A percentile compares a stretch with the other conserved stretches of the same genome.
These are phyloP conservation scores for Dryas integrifolia DNA, from an alignment of 331 rosid species.

Conservation along the genomic window DNA sequence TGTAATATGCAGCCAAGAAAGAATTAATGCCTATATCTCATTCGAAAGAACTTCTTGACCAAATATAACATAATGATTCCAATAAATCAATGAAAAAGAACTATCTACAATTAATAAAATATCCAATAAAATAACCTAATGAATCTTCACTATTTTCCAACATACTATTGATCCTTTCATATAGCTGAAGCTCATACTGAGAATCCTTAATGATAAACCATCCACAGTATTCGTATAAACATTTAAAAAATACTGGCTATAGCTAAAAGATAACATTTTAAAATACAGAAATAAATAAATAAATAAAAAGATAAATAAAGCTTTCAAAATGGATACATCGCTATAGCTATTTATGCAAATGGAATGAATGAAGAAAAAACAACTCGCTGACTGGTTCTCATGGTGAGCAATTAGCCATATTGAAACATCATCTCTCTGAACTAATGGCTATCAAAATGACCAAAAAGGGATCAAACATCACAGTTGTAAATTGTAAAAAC, in stretches of 20 bases:
- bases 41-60: neutral
- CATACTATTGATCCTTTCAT: neutral
- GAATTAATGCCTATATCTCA: neutral
- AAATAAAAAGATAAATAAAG: neutral
- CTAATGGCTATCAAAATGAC: neutral
- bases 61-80: neutral
- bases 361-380: neutral
- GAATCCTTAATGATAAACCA: neutral
- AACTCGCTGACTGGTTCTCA: neutral
- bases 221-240: neutral
- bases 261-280: too few species aligned
- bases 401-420: neutral
- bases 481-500: neutral
- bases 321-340: neutral
- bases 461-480: neutral
- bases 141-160: too few species aligned
- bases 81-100: neutral
- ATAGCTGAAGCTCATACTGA: neutral
- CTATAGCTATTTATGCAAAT: neutral
- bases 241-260: neutral
- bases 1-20: conserved; percentile 19
- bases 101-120: neutral
- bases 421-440: neutral
- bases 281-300: too few species aligned
- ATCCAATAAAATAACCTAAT: neutral